phyloP scores from a whole-genome alignment of 805 yeast species.

The Clavispora phyllophila region DNA sequence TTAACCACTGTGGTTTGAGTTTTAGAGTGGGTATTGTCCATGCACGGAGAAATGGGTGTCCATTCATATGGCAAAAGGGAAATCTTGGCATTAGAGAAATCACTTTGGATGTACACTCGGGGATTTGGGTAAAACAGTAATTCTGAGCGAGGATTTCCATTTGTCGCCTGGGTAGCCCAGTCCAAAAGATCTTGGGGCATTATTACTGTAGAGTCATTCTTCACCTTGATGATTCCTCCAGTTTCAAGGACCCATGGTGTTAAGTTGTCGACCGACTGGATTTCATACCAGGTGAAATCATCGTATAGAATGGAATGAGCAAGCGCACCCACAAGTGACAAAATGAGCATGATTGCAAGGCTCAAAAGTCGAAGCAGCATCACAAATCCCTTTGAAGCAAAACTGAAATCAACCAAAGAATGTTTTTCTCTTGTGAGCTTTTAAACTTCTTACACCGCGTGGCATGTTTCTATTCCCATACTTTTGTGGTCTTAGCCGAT shows the following conservation, averaged over 20 bases:
- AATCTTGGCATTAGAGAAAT: background rate
- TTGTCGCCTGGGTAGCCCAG: background rate
- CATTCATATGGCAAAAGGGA: background rate
- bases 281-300: constrained; percentile 1
- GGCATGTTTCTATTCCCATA: background rate
- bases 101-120: constrained; percentile 2
- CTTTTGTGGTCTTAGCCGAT: background rate
- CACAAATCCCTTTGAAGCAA: background rate
- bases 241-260: constrained; percentile 3
- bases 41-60: constrained; percentile 9
- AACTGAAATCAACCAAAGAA: background rate
- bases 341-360: background rate
- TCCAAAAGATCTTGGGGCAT: constrained; percentile 1
- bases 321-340: background rate
- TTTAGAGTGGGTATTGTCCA: constrained; percentile 11
- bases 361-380: background rate
- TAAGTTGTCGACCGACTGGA: constrained; percentile 1
- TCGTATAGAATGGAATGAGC: too few relatives aligned
- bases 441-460: background rate
- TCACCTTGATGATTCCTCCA: constrained; percentile 5
- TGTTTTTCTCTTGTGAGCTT: background rate
- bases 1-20: constrained; percentile 8
- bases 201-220: constrained; percentile 7
- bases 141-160: background rate
- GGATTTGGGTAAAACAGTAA: background rate